phyloP scores from a whole-genome alignment of 371 early-diverging fungal species.

The Nosema muscidifuracis region DNA sequence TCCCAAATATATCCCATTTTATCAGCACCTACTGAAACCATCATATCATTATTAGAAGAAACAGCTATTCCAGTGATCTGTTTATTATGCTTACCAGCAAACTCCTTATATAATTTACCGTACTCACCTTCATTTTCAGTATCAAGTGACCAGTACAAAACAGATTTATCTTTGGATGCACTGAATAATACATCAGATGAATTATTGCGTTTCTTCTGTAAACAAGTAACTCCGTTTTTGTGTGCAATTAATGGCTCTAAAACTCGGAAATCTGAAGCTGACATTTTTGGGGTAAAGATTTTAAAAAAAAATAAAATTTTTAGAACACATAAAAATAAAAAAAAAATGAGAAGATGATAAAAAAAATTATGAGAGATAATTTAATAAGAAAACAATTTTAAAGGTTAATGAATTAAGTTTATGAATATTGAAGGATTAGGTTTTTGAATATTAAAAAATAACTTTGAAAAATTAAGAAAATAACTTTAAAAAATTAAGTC shows the following conservation, averaged over 20 bases:
- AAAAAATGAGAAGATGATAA: too few relatives aligned
- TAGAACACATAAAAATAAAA: neutral
- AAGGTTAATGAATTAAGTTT: too few relatives aligned
- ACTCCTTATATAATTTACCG: slow-evolving; percentile 41
- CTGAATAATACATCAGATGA: slow-evolving; percentile 40
- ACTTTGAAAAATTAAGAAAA: too few relatives aligned
- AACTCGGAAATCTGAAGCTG: slow-evolving; percentile 46
- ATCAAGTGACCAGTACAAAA: slow-evolving; percentile 44
- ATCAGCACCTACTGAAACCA: slow-evolving; percentile 57
- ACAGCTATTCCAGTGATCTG: slow-evolving; percentile 46
- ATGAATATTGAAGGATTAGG: too few relatives aligned
- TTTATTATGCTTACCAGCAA: slow-evolving; percentile 37
- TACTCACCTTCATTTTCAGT: slow-evolving; percentile 25
- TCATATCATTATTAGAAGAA: slow-evolving; percentile 23
- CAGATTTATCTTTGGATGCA: slow-evolving; percentile 55
- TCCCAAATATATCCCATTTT: slow-evolving; percentile 48
- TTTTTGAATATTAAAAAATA: too few relatives aligned
- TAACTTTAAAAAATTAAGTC: too few relatives aligned
- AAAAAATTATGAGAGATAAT: too few relatives aligned
- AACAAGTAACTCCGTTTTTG: slow-evolving; percentile 49
- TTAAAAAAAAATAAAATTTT: neutral
- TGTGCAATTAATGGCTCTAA: slow-evolving; percentile 40
- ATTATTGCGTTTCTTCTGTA: slow-evolving; percentile 34
- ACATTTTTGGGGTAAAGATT: slow-evolving; percentile 44
- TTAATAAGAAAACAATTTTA: too few relatives aligned